phyloP scores from a whole-genome alignment of 768 basidiomycete genomes.

The Mycena capillaripes region DNA sequence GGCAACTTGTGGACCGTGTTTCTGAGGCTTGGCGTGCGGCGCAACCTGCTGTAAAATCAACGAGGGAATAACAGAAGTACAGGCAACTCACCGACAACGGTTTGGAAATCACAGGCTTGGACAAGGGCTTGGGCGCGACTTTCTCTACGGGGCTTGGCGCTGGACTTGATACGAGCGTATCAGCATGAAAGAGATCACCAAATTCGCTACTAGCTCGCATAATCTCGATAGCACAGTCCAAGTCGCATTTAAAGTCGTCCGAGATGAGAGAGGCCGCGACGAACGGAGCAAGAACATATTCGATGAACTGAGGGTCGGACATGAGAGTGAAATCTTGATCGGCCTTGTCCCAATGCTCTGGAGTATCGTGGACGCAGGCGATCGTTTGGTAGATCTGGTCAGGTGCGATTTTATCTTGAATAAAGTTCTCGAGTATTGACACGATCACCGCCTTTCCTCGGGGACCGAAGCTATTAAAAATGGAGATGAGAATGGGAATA shows the following conservation, averaged over 20 bases:
- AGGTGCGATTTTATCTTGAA: not conserved
- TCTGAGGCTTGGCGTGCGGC: too few species aligned
- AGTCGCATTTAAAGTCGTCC: not conserved
- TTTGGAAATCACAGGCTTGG: too few species aligned
- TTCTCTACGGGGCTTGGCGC: too few species aligned
- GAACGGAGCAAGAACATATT: not conserved
- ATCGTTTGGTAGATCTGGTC: not conserved
- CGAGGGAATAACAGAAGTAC: too few species aligned
- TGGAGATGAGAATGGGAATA: not conserved
- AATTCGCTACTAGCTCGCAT: too few species aligned
- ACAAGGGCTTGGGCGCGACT: too few species aligned
- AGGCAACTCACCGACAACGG: too few species aligned
- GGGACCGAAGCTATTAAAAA: not conserved
- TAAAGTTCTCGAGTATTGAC: not conserved
- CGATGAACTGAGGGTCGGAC: not conserved
- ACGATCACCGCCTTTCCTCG: not conserved
- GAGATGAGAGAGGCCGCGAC: not conserved
- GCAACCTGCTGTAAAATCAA: too few species aligned
- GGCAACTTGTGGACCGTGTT: too few species aligned
- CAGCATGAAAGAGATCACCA: too few species aligned
- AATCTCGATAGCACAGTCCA: too few species aligned
- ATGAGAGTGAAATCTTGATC: not conserved
- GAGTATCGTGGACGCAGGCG: not conserved
- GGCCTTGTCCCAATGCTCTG: not conserved
- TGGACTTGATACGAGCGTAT: too few species aligned